Evolutionary conservation across 345 rosid species (phyloP), one percentile per base, ranked within the genome.

Genomic region (Gossypium rotundifolium): DNA sequence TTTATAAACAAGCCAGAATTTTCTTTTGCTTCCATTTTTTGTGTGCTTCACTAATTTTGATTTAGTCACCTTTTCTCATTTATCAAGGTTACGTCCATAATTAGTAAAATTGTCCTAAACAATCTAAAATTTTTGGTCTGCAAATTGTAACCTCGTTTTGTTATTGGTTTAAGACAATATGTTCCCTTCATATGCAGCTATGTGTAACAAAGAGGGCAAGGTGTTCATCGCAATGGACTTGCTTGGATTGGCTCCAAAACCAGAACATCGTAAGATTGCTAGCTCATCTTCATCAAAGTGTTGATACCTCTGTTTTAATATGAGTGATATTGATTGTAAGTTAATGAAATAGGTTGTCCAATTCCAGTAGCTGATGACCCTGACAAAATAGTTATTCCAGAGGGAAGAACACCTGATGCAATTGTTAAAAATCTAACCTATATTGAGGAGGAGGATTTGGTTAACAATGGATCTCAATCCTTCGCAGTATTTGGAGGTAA

Each of bases 191-290:
- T 40, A 29, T 87, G 89, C 94, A 91, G 97, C 91, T 76, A 84
- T 88, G n/a, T 92, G 98, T 80, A 91, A 92, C 82, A 90, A 87
- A 86, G 90, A 95, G 72, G 90, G 98, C 84, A 87, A 87, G 82
- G 93, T 91, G 17, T 90, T 83, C 80, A 76, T 79, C 13, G 55
- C 89, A 14, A 78, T 95, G 80, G 91, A 93, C 86, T 77, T 86
- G 11, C 84, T 91, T 85, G 97, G 99, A 75, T 79, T 88, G 77
- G 96, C 87, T 42, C 88, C 89, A 25, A 89, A 83, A 74, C 81
- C 84, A 1, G 93, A 76, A 75, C 98, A 93, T 80, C 96, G 98
- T 93, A 88, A 84, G 93, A 75, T 77, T 54, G 64, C 60, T 11
- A 45, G 71, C 65, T 60, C 75, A 52, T 78, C 44, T 46, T 48